A percentile compares a stretch with the other conserved stretches of the same genome.
Evolutionary conservation across 305 asterid genomes (phyloP).

Genomic region (Fraxinus ornus): DNA sequence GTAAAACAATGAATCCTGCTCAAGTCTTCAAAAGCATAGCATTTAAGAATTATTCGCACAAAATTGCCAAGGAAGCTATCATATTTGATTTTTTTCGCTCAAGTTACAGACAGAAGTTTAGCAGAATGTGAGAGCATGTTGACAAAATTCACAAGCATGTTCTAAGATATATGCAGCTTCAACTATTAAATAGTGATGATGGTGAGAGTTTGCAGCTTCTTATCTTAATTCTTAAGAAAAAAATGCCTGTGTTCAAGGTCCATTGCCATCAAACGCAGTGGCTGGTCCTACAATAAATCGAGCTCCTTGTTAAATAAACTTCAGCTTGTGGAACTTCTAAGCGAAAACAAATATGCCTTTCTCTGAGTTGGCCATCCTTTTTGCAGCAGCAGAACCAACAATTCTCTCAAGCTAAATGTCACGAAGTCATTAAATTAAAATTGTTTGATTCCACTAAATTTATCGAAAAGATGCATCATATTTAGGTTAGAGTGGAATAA

Average conservation of each 20-base stretch:
- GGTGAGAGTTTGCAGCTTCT: background rate
- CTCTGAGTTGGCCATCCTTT: conserved; percentile 75
- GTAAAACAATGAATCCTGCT: background rate
- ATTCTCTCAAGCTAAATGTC: conserved; percentile 74
- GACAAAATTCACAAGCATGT: background rate
- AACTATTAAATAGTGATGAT: background rate
- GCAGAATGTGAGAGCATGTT: background rate
- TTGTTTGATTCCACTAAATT: background rate
- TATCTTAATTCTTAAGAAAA: background rate
- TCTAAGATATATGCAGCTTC: background rate
- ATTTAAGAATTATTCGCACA: background rate
- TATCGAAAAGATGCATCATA: background rate
- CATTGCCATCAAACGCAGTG: background rate
- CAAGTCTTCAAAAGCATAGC: background rate
- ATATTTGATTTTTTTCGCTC: background rate
- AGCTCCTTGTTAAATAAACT: background rate
- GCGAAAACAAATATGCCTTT: conserved; percentile 75
- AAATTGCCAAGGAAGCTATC: background rate
- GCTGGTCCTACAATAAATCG: background rate
- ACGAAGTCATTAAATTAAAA: background rate
- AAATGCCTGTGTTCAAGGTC: background rate
- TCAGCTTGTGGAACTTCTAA: conserved; percentile 15
- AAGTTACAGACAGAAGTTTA: background rate
- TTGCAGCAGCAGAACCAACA: conserved; percentile 75
- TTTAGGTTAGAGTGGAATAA: background rate